Base-by-base conservation (phyloP, 2,329 filamentous ascomycete genomes). In the Colletotrichum coccodes region DNA sequence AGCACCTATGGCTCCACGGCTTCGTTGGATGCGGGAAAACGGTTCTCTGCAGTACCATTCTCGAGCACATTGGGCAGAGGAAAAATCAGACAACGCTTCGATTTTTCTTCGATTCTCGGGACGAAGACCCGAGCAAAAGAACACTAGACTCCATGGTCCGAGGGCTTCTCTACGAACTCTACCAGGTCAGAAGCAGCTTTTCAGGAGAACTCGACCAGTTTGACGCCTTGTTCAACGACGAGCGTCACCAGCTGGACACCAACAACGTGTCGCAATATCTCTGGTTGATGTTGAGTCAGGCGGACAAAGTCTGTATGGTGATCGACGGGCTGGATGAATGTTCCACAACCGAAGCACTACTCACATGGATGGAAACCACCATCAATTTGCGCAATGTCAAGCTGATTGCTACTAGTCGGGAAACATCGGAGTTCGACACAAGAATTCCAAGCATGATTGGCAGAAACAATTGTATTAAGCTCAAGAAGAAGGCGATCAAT, bases 1-100 rank as follows among this genome's bases (percentile, higher is more conserved):
- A 30, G 60, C 53, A 73, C 52, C 21, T 73, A 7, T 75, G 68
- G 73, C 70, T 75, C 0, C 26, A 72, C 4, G 73, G 72, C 0
- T 28, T 64, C 6, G 56, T 67, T 6, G 72, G 73, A 3, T 73
- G 64, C 12, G 72, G 73, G 0, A 73, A 76, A 47, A 75, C 72
- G 0, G 60, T 74, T 0, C 53, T 75, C 0, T 72, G 68, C 42
- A 61, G 67, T 1, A 72, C 26, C 0, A 50, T 75, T 1, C 8
- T 75, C 0, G 73, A 75, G 21, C 1, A 73, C 28, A 62, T 75
- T 2, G 8, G 0, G 1, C 23, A 42, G n/a, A n/a, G n/a, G n/a
- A n/a, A n/a, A n/a, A n/a, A n/a, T n/a, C n/a, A n/a, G n/a, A n/a
- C n/a, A n/a, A n/a, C n/a, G n/a, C n/a, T n/a, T n/a, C n/a, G n/a